Evolutionary conservation across 805 yeast species (phyloP), one percentile per base, ranked within the genome.

Genomic region (Kodamaea jinghongensis): DNA sequence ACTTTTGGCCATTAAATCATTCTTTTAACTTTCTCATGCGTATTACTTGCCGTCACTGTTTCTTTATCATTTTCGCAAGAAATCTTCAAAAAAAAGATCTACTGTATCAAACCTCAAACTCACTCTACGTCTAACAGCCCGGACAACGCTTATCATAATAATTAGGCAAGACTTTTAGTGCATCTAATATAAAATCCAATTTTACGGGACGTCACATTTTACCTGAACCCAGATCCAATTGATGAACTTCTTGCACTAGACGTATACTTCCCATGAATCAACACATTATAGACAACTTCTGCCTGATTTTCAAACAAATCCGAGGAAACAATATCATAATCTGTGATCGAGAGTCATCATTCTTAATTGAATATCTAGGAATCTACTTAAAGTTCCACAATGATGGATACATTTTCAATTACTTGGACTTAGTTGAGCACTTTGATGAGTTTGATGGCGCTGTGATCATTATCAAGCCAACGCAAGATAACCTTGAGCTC

Each of bases 261-360:
- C n/a, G n/a, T 20, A 20, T 20, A 20, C 23, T 20, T 8, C 34
- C 34, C 3, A 26, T 34, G 36, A 34, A 34, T 12, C 65, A 32
- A 20, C 3, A 6, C 27, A 15, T 27, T 2, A 40, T 54, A 9
- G 46, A 49, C 3, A 52, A 44, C 36, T 52, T 65, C n/a, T 26
- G 46, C 13, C 36, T 16, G 12, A 43, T 51, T n/a, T 50, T 65
- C 17, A 34, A 48, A 13, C 49, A 48, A 17, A 55, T 65, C 11
- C 50, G 49, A 36, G 51, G 66, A 10, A 53, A 55, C 39, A 54
- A 51, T 32, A 45, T 56, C 22, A 50, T 56, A 14, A 38, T 72
- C 11, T 55, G 79, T 25, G 83, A 81, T 43, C 63, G 64, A 23
- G 51, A 58, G 3, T 20, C 23, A 20, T 20, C 23, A 8, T 20